Evolutionary conservation across 2,329 filamentous ascomycete species (phyloP), one percentile per base, ranked within the genome.

Genomic region (Epichloe sibirici): DNA sequence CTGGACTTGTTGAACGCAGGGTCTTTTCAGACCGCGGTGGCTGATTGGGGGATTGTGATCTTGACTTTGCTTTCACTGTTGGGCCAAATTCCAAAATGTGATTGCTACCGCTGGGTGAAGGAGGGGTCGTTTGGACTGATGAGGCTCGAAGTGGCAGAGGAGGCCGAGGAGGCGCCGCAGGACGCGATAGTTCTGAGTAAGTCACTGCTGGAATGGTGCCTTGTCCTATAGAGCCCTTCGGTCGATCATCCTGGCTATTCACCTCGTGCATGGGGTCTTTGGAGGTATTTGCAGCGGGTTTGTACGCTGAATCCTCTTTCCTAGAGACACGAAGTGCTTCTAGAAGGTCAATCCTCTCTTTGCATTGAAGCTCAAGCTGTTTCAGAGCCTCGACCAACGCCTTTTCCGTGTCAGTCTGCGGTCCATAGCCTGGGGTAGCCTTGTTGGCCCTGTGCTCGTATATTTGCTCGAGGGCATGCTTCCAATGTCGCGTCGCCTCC

Each of bases 401-500:
- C 61, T 81, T 85, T 65, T 97, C 91, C 1, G 88, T 94, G 68
- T 94, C 88, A 49, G 82, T 85, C 62, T 82, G 82, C 21, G 88
- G 83, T 12, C 76, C 73, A 64, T 87, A 87, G 56, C 77, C 82
- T 46, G 82, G 75, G 45, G 86, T 79, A 43, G 87, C 76, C 63
- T 83, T 83, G 66, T 85, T 87, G 54, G 87, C 82, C 66, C 90
- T 86, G 69, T 93, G 85, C 62, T 90, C 87, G 66, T 87, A 85
- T 62, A 98, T 95, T 57, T 90, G 85, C 58, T 91, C 86, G 52
- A 97, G 83, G 4, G 90, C 91, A 54, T 82, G 81, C 65, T 82
- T 86, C 93, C 93, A 98, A 64, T 88, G 90, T 63, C 88, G 80
- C 67, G 95, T 79, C 13, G 93, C 91, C 75, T 97, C 91, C 53